Evolutionary conservation across 495 filamentous ascomycete species (phyloP).

Genomic region (Evernia prunastri): DNA sequence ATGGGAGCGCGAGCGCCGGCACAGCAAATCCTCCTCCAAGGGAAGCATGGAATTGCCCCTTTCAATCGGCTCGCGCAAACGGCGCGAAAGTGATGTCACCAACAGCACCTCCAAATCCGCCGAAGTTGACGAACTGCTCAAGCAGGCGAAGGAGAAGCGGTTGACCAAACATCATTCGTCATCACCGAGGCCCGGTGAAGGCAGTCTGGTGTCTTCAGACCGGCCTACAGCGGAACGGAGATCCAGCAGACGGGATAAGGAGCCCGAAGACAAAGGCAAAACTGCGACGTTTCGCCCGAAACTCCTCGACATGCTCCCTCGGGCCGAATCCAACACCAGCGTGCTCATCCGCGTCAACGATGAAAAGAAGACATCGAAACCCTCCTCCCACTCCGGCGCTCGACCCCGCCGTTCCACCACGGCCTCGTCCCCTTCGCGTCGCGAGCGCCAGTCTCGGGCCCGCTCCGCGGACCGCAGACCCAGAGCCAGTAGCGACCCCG

Average conservation of each 20-base stretch:
- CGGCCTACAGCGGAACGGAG: conserved; percentile 14
- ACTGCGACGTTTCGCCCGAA: conserved; percentile 12
- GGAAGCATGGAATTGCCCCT: conserved; percentile 13
- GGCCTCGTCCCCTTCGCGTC: conserved; percentile 9
- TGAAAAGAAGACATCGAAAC: conserved; percentile 12
- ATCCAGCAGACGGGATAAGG: conserved; percentile 13
- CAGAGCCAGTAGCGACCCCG: conserved; percentile 1
- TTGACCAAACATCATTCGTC: conserved; percentile 18
- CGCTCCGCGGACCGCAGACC: conserved; percentile 15
- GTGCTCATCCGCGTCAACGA: conserved; percentile 18
- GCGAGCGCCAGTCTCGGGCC: conserved; percentile 9
- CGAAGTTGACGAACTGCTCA: conserved; percentile 16
- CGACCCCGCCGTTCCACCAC: conserved; percentile 14
- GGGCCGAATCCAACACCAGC: conserved; percentile 20
- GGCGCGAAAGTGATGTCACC: conserved; percentile 31
- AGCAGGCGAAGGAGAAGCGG: conserved; percentile 25
- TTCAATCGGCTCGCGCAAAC: conserved; percentile 11
- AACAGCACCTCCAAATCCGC: conserved; percentile 28
- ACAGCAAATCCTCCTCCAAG: conserved; percentile 25
- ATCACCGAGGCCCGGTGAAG: conserved; percentile 9
- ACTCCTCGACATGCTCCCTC: conserved; percentile 19
- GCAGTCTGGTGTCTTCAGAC: neutral
- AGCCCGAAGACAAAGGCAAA: conserved; percentile 17
- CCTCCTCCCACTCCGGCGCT: neutral
- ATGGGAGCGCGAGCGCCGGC: conserved; percentile 28